A percentile compares a stretch with the other conserved stretches of the same genome.
Conservation (phyloP, 495 filamentous ascomycete genomes). For the Immersiella caudata region DNA sequence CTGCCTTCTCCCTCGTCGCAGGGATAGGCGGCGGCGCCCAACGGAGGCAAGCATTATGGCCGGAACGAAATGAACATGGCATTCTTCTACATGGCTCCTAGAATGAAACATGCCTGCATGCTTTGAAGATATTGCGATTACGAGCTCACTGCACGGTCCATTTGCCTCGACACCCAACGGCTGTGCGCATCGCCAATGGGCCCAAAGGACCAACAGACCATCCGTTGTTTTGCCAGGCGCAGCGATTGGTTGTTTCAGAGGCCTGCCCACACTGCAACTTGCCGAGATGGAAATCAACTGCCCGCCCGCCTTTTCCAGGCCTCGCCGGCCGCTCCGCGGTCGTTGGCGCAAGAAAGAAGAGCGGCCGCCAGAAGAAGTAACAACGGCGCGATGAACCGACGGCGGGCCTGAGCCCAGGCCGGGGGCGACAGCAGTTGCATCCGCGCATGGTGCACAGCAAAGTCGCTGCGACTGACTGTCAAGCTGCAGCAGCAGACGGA, state of each 20-base stretch:
- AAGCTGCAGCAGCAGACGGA: constrained; percentile 20
- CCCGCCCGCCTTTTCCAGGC: constrained; percentile 24
- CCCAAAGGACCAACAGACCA: constrained; percentile 19
- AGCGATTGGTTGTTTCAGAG: constrained; percentile 30
- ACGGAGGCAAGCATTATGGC: constrained; percentile 19
- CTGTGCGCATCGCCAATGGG: constrained; percentile 28
- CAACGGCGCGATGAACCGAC: not conserved
- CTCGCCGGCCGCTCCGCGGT: not conserved
- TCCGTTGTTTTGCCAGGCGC: constrained; percentile 17
- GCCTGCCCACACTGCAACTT: constrained; percentile 30
- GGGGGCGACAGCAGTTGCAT: not conserved
- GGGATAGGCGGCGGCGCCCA: no score
- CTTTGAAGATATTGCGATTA: constrained; percentile 20
- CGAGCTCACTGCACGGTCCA: constrained; percentile 27
- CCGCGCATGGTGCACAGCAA: not conserved
- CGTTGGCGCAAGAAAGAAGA: not conserved
- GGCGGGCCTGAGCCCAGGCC: not conserved
- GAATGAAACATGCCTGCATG: constrained; percentile 38
- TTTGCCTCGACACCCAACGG: constrained; percentile 16
- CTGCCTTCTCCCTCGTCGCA: no score
- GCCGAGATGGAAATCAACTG: constrained; percentile 22
- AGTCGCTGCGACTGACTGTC: not conserved
- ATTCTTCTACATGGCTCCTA: constrained; percentile 35
- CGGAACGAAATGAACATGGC: constrained; percentile 27
- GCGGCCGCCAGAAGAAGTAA: not conserved